Evolutionary conservation across 768 basidiomycete species (phyloP), one percentile per base, ranked within the genome.

Genomic region (Podaxis carcinomalis): DNA sequence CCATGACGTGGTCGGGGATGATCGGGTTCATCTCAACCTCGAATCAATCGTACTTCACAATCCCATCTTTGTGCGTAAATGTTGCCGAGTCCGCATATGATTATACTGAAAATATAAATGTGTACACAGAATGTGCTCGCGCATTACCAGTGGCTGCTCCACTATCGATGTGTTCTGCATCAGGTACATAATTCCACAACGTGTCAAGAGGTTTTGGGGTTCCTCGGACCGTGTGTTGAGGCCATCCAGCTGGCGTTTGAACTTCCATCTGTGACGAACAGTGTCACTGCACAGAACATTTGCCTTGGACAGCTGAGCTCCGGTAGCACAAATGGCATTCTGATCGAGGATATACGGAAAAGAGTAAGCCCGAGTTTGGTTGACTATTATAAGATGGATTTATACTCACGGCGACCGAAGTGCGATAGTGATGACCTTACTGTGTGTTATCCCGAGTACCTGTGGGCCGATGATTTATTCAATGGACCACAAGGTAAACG

Each of bases 1-100:
- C 21, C 67, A 62, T 1, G 49, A 27, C 2, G 66, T 68, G 4
- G 59, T 56, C 5, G 68, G 54, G 3, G 62, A 64, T n/a, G 68
- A 66, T 19, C 65, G 68, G 7, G 54, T 62, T 6, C 69, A 64
- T 36, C 66, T 75, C 58, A 71, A 75, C 51, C 64, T 77, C 2
- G 74, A 76, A 35, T 66, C 72, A 3, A 63, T 75, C 51, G 68
- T 74, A 62, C 28, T 74, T 44, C 72, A 69, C 62, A 75, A 74
- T 63, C 72, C 70, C 1, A 36, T 66, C 13, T 66, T 66, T 2
- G 66, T 69, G 14, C 36, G 66, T 57, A 6, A 32, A 23, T 25
- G n/a, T 44, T 21, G 13, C 16, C 16, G 2, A 27, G 36, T 19
- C 13, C 21, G 9, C 10, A 25, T 25, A 5, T 49, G 19, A 37